A percentile compares a stretch with the other conserved stretches of the same genome.
Evolutionary conservation across 2,329 filamentous ascomycete species (phyloP).

Genomic region (Trichoderma sp.): DNA sequence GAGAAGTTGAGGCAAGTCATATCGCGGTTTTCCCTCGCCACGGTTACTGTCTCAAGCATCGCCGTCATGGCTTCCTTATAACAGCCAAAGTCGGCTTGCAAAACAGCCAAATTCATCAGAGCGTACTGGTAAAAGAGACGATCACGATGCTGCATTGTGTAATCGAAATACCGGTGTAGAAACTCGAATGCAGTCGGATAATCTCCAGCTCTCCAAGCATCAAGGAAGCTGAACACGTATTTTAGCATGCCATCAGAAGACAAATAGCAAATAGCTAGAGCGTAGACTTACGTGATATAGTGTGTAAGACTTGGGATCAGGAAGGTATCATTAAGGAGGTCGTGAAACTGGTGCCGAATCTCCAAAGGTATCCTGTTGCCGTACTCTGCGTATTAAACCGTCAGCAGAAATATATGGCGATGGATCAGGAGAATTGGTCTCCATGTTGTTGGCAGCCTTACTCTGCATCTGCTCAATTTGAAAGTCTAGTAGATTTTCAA

Average conservation of each 20-base stretch:
- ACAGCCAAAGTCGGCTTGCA: conserved; percentile 94
- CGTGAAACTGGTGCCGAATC: conserved; percentile 68
- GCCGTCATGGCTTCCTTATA: conserved; percentile 85
- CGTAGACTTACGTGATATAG: conserved; percentile 60
- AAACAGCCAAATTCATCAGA: conserved; percentile 84
- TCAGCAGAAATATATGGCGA: conserved; percentile 14
- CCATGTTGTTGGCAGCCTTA: conserved; percentile 37
- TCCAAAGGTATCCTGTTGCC: conserved; percentile 75
- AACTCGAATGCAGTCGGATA: conserved; percentile 87
- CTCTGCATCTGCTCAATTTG: conserved; percentile 87
- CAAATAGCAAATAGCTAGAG: background rate
- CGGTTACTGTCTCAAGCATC: conserved; percentile 92
- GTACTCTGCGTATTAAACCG: conserved; percentile 50
- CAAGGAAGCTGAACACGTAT: conserved; percentile 65
- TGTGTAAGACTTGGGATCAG: conserved; percentile 71
- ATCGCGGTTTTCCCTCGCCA: conserved; percentile 91
- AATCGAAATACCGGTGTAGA: conserved; percentile 94
- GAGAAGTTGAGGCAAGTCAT: conserved; percentile 92
- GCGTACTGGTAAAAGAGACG: conserved; percentile 92
- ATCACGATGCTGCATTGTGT: conserved; percentile 83
- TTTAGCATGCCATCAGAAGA: conserved; percentile 21
- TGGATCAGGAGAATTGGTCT: background rate
- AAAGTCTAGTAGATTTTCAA: conserved; percentile 79
- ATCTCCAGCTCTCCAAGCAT: conserved; percentile 88
- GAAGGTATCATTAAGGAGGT: conserved; percentile 64